A percentile compares a stretch with the other conserved stretches of the same genome.
Evolutionary conservation across 495 filamentous ascomycete genomes (phyloP).

Genomic region (Cercophora samala): DNA sequence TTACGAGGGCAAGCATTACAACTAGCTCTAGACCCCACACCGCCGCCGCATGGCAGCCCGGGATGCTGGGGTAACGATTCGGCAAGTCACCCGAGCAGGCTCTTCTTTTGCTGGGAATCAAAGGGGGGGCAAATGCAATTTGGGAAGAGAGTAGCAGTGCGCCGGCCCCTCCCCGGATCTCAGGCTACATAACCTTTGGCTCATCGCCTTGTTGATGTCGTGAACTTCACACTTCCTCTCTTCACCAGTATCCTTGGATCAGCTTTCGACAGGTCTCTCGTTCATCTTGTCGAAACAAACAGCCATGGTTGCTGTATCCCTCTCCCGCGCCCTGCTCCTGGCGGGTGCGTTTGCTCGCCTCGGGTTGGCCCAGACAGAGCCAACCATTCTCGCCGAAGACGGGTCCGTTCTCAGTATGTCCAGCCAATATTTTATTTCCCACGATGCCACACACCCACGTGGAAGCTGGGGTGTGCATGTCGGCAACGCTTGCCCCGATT

Average conservation of each 20-base stretch:
- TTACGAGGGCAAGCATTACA: neutral
- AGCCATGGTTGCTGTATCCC: constrained; percentile 14
- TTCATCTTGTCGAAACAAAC: constrained; percentile 17
- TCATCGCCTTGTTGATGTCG: constrained; percentile 11
- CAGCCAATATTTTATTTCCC: neutral
- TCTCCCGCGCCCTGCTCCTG: constrained; percentile 17
- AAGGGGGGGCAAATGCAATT: constrained; percentile 11
- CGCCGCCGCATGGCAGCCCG: neutral
- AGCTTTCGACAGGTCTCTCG: constrained; percentile 14
- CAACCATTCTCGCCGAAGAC: constrained; percentile 9
- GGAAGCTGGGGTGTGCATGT: neutral
- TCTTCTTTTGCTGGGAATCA: neutral
- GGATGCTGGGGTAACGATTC: neutral
- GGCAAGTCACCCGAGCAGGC: neutral
- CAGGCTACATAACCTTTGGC: constrained; percentile 13
- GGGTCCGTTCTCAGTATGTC: constrained; percentile 9
- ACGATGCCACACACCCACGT: neutral
- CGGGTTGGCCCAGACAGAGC: constrained; percentile 9
- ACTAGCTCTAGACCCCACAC: neutral
- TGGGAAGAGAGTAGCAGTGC: constrained; percentile 6
- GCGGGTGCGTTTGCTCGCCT: constrained; percentile 14
- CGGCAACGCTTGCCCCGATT: neutral
- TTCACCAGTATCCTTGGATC: neutral
- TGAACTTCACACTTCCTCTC: neutral
- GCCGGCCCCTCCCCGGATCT: neutral